These are phyloP conservation scores for Amoebophrya sp. DNA, from an alignment of 169 alveolate genomes.

Conservation along the genomic window DNA sequence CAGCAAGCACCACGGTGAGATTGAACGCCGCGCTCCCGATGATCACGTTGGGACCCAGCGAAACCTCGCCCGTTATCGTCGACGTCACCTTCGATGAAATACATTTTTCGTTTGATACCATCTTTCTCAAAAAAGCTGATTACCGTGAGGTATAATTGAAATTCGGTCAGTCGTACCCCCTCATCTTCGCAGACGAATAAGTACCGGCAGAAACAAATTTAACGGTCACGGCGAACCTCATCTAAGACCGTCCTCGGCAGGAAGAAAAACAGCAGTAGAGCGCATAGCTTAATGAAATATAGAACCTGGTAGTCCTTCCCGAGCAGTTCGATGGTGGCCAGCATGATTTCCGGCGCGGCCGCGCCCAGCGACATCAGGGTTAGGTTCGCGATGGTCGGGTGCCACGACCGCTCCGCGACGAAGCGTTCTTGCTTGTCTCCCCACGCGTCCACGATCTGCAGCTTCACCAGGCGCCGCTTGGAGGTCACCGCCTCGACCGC, in stretches of 20 bases:
- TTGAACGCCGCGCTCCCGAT: not conserved
- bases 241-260: no score
- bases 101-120: no score
- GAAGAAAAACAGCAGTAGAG: no score
- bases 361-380: slow-evolving; percentile 4
- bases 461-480: not conserved
- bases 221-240: no score
- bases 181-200: no score
- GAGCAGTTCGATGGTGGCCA: not conserved
- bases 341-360: not conserved
- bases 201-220: no score
- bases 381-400: not conserved
- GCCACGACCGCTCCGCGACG: not conserved
- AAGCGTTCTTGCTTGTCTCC: not conserved
- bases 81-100: no score
- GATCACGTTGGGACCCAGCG: not conserved
- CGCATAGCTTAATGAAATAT: no score
- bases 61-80: no score
- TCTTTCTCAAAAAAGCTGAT: no score
- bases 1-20: not conserved
- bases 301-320: not conserved
- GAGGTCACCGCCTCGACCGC: not conserved
- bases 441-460: not conserved
- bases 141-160: no score
- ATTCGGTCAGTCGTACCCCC: no score